phyloP scores from a whole-genome alignment of 345 rosid genomes.

The Populus euphratica region DNA sequence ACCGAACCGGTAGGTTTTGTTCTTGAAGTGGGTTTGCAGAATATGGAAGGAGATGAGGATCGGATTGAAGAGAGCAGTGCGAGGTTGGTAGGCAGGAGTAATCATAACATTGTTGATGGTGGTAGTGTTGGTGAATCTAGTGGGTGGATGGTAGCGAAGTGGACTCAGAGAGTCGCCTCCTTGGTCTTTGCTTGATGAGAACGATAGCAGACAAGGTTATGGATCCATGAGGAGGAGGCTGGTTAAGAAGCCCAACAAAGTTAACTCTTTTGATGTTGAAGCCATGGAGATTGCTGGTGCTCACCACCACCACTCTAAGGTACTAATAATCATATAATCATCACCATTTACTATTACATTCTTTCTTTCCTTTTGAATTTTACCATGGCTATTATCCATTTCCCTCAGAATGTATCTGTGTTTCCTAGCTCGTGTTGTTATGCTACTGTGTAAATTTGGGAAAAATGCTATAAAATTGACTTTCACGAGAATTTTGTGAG shows the following conservation, averaged over 20 bases:
- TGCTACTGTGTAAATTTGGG: background rate
- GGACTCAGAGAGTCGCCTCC: slow-evolving; percentile 60
- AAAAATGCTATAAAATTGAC: background rate
- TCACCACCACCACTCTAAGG: slow-evolving; percentile 57
- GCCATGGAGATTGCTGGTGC: slow-evolving; percentile 85
- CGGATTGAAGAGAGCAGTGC: slow-evolving; percentile 66
- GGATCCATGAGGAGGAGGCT: slow-evolving; percentile 74
- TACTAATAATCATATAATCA: slow-evolving; percentile 7
- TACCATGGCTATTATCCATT: background rate
- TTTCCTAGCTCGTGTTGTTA: background rate
- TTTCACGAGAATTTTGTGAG: background rate
- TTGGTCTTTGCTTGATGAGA: slow-evolving; percentile 35
- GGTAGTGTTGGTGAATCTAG: slow-evolving; percentile 38
- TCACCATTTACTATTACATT: background rate
- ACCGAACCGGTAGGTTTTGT: background rate
- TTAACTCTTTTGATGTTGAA: slow-evolving; percentile 88
- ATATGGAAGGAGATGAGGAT: slow-evolving; percentile 57
- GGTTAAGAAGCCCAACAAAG: slow-evolving; percentile 64
- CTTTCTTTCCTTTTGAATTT: too few species aligned
- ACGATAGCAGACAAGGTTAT: slow-evolving; percentile 38
- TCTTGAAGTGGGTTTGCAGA: slow-evolving; percentile 14
- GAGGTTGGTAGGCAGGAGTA: slow-evolving; percentile 31
- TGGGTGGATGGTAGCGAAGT: slow-evolving; percentile 96
- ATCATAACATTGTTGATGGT: slow-evolving; percentile 33
- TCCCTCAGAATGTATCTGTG: background rate